A percentile compares a stretch with the other conserved stretches of the same genome.
phyloP scores from a whole-genome alignment of 2,329 filamentous ascomycete genomes.

The Ceratocystis harringtonii region DNA sequence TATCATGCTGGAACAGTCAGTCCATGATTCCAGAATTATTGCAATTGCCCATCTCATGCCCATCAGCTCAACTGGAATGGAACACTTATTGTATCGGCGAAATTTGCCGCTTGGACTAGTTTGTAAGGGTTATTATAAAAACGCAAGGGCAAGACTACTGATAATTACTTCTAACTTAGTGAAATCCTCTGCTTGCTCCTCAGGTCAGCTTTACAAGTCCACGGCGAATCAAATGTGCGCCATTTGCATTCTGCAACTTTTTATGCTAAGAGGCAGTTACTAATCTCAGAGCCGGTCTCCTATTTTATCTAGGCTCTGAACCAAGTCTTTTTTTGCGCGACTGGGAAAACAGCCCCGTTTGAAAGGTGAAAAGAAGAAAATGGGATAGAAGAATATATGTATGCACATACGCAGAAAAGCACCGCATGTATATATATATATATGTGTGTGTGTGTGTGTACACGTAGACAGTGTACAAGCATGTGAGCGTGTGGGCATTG shows the following conservation, averaged over 20 bases:
- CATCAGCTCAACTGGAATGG: too few relatives aligned
- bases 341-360: not conserved
- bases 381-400: not conserved
- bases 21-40: not conserved
- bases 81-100: too few relatives aligned
- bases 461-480: not conserved
- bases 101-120: too few relatives aligned
- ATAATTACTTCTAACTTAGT: not conserved
- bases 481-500: not conserved
- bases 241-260: not conserved
- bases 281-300: not conserved
- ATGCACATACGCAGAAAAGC: not conserved
- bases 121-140: not conserved
- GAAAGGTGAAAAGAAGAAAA: not conserved
- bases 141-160: not conserved
- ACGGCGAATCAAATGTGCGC: not conserved
- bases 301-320: not conserved
- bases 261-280: not conserved
- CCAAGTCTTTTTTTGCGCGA: not conserved
- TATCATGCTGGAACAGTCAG: not conserved
- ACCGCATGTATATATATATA: not conserved
- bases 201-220: not conserved
- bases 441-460: not conserved
- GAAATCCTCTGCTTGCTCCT: not conserved
- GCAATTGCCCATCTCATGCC: too few relatives aligned